phyloP scores from a whole-genome alignment of 2,329 filamentous ascomycete species.

The Curvularia eragrostidis region DNA sequence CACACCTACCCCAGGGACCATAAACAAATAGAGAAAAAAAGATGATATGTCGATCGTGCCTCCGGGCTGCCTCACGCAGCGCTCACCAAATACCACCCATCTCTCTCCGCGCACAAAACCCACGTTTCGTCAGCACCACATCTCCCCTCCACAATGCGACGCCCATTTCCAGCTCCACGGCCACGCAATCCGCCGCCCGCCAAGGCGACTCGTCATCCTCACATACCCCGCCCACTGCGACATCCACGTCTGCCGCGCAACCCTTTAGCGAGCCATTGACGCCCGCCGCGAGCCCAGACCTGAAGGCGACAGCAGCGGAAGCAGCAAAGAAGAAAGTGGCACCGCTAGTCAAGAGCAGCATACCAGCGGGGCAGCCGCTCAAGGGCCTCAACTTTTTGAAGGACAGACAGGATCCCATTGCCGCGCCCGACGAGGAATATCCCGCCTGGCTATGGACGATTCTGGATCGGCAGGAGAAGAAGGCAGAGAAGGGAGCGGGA shows the following conservation, averaged over 20 bases:
- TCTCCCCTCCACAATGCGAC: constrained; percentile 31
- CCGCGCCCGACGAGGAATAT: constrained; percentile 76
- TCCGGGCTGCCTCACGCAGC: constrained; percentile 46
- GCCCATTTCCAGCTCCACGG: constrained; percentile 35
- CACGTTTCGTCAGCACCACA: constrained; percentile 39
- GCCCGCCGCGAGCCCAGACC: constrained; percentile 27
- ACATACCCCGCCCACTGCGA: constrained; percentile 49
- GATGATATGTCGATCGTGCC: constrained; percentile 52
- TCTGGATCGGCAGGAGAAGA: constrained; percentile 66
- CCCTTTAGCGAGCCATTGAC: constrained; percentile 54
- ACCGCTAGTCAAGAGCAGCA: constrained; percentile 53
- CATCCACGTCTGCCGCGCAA: constrained; percentile 55
- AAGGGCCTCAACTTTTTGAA: constrained; percentile 81
- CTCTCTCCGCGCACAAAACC: constrained; percentile 15
- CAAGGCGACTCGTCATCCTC: constrained; percentile 36
- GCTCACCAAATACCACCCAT: constrained; percentile 19
- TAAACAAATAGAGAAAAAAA: constrained; percentile 10
- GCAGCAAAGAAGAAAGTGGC: constrained; percentile 40
- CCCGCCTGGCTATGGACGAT: constrained; percentile 81
- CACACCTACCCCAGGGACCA: constrained; percentile 1
- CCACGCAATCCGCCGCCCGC: constrained; percentile 36
- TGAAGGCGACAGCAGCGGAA: constrained; percentile 35
- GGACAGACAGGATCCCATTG: constrained; percentile 74
- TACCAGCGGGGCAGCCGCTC: constrained; percentile 72
- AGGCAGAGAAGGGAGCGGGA: constrained; percentile 62